Percentiles rank a stretch among this genome's conserved stretches.
phyloP scores from a whole-genome alignment of 139 green algal genomes.

The Chlamydomonas incerta region DNA sequence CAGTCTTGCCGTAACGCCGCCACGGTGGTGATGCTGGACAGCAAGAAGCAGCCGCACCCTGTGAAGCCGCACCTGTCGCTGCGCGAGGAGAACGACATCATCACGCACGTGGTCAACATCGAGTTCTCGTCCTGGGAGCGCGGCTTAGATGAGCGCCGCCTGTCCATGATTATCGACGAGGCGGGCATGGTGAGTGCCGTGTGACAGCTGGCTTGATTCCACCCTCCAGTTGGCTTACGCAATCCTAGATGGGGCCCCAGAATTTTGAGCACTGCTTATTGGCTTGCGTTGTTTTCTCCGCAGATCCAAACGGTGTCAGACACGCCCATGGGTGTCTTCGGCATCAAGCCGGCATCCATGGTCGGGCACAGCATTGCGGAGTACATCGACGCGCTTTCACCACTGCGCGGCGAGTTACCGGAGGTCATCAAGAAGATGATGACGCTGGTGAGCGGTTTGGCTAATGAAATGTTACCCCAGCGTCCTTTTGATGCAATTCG shows the following conservation, averaged over 20 bases:
- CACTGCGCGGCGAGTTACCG: conserved; percentile 3
- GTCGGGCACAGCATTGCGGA: conserved; percentile 27
- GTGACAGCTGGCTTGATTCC: neutral
- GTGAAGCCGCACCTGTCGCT: conserved; percentile 43
- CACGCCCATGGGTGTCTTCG: conserved; percentile 45
- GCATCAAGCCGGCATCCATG: conserved; percentile 37
- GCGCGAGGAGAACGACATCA: conserved; percentile 40
- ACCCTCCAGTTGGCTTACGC: too few species aligned
- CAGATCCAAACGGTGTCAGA: conserved; percentile 29
- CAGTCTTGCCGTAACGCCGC: conserved; percentile 43
- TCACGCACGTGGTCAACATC: conserved; percentile 44
- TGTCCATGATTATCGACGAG: conserved; percentile 22
- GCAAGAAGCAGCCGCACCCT: conserved; percentile 32
- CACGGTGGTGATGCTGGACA: conserved; percentile 50
- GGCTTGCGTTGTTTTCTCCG: neutral
- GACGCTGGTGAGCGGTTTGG: conserved; percentile 4
- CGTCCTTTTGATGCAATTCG: too few species aligned
- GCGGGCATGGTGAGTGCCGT: conserved; percentile 10
- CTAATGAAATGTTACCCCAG: too few species aligned
- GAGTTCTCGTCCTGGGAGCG: conserved; percentile 32
- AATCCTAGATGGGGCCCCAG: too few species aligned
- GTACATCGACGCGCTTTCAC: conserved; percentile 40
- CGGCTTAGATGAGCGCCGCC: conserved; percentile 48
- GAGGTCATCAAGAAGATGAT: conserved; percentile 42
- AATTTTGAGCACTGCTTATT: too few species aligned